These are phyloP conservation scores for Candida morakotiae DNA, from an alignment of 805 yeast species.

Conservation along the genomic window DNA sequence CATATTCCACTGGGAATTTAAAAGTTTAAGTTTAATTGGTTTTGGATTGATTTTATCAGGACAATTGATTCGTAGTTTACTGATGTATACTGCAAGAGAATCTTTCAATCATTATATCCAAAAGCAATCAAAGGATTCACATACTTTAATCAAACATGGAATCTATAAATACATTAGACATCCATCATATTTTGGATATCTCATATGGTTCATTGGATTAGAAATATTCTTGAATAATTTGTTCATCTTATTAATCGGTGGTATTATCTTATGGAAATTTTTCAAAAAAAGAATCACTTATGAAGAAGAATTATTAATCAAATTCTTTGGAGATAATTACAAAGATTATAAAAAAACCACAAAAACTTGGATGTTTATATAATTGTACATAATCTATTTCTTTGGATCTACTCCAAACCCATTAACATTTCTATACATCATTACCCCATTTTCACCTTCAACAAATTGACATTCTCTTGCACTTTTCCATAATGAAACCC, in stretches of 20 bases:
- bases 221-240: slow-evolving; percentile 71
- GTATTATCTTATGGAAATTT: slow-evolving; percentile 59
- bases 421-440: slow-evolving; percentile 74
- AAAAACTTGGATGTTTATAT: slow-evolving; percentile 52
- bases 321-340: slow-evolving; percentile 73
- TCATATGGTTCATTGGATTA: slow-evolving; percentile 89
- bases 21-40: slow-evolving; percentile 39
- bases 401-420: slow-evolving; percentile 29
- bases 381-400: background rate
- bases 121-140: slow-evolving; percentile 46
- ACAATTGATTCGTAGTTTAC: slow-evolving; percentile 63
- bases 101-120: slow-evolving; percentile 84
- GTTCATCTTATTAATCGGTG: slow-evolving; percentile 51
- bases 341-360: slow-evolving; percentile 45
- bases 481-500: slow-evolving; percentile 59
- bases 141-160: slow-evolving; percentile 69
- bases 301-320: slow-evolving; percentile 65
- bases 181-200: slow-evolving; percentile 90
- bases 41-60: slow-evolving; percentile 48
- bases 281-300: slow-evolving; percentile 61
- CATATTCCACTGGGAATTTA: background rate
- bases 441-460: slow-evolving; percentile 65
- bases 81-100: slow-evolving; percentile 85
- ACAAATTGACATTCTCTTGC: slow-evolving; percentile 69
- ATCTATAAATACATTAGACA: slow-evolving; percentile 68